phyloP scores from a whole-genome alignment of 164 flowering plant species.

The Vitis labrusca region DNA sequence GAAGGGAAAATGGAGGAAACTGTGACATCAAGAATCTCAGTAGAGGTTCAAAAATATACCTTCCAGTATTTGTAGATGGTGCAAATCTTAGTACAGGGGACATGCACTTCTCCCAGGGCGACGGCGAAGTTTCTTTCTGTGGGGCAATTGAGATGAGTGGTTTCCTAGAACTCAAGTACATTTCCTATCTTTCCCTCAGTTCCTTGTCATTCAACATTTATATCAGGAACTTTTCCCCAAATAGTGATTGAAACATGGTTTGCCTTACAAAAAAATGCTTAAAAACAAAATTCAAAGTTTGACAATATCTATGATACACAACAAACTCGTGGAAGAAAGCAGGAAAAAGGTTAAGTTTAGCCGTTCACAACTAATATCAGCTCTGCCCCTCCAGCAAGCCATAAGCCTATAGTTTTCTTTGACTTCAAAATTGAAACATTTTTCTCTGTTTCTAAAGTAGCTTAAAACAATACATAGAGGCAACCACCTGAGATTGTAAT shows the following conservation, averaged over 20 bases:
- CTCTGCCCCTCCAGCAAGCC: too few species aligned
- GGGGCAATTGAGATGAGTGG: conserved; percentile 99
- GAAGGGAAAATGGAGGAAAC: conserved; percentile 97
- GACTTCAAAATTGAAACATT: too few species aligned
- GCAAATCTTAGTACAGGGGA: conserved; percentile 92
- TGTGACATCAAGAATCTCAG: conserved; percentile 96
- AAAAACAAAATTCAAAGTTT: too few species aligned
- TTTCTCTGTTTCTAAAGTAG: too few species aligned
- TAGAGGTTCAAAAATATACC: conserved; percentile 85
- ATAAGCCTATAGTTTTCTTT: too few species aligned
- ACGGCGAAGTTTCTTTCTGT: conserved; percentile 92
- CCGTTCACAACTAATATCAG: background rate
- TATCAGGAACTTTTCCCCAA: background rate
- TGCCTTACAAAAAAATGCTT: too few species aligned
- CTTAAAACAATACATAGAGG: background rate
- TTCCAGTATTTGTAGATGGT: conserved; percentile 93
- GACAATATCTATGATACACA: too few species aligned
- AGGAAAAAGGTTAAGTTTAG: background rate
- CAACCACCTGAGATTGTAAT: background rate
- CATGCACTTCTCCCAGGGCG: conserved; percentile 99
- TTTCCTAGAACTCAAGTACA: conserved; percentile 90
- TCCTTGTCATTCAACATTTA: background rate
- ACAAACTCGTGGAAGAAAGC: too few species aligned
- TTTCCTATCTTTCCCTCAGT: background rate
- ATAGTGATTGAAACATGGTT: background rate